Evolutionary conservation across 441 rosid species (phyloP), one percentile per base, ranked within the genome.

Genomic region (Populus trichocarpa): DNA sequence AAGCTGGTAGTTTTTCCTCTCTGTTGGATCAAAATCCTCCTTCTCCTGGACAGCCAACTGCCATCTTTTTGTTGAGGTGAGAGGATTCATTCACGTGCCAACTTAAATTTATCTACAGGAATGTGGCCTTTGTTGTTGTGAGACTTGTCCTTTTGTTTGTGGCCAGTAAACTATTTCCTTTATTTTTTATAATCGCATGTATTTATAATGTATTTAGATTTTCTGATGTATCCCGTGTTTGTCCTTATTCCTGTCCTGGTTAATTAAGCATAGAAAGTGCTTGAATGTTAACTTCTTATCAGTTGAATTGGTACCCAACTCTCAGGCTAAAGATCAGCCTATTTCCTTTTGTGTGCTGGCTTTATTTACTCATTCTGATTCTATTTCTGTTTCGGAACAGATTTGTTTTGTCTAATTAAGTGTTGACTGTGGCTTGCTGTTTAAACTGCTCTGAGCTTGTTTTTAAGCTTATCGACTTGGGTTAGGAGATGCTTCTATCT

Each of bases 11-110:
- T 46, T 83, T 79, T 57, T 90, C 77, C 23, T 81, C 93, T 0
- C 82, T 91, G 53, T 80, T 95, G 84, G 76, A 78, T 33, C 90
- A 88, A 81, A 92, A 85, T 84, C 93, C 94, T 82, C 94, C 99
- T 2, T 83, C 94, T 46, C 99, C 99, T 32, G 99, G 97, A 38
- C 83, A 78, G 63, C 98, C 97, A 50, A 90, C 96, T 4, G 93
- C 95, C 70, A 86, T 95, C 84, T 92, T 91, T 86, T 40, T 93
- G 73, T 72, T 85, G 73, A 80, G 89, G 89, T 90, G 82, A 85
- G 76, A 72, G 3, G 12, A 68, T 28, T 72, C 9, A 42, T 35
- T 26, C 7, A 1, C n/a, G 25, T 74, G 23, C 66, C 66, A 73
- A 30, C 46, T 72, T 46, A 46, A 46, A 46, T 46, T 13, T 46